Percentiles rank a stretch among this genome's conserved stretches.
These are phyloP conservation scores for Rhizophagus sp. DNA, from an alignment of 192 early-diverging fungal genomes.

Conservation along the genomic window DNA sequence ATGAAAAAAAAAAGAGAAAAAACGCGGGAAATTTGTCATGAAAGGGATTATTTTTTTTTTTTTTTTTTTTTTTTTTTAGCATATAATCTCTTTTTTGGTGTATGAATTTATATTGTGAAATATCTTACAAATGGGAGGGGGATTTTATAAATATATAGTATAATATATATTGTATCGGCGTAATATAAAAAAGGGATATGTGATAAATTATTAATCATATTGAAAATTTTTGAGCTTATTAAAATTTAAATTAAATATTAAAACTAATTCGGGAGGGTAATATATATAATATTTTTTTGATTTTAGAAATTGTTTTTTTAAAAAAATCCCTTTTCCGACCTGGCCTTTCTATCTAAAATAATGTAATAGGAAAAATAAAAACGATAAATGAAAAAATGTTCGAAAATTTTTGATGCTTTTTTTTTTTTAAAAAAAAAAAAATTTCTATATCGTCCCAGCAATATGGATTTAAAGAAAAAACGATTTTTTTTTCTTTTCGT, in stretches of 20 bases:
- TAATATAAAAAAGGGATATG: slow-evolving; percentile 10
- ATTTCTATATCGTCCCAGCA: background rate
- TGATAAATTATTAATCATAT: background rate
- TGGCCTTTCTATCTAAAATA: slow-evolving; percentile 22
- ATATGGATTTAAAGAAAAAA: background rate
- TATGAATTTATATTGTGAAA: background rate
- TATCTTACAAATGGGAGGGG: slow-evolving; percentile 18
- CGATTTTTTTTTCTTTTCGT: background rate
- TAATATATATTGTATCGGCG: background rate
- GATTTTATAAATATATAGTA: background rate
- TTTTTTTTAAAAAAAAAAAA: background rate
- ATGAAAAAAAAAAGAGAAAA: background rate
- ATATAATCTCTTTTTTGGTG: background rate
- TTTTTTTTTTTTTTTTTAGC: background rate
- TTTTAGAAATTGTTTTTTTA: background rate
- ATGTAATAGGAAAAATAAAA: background rate
- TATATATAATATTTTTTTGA: background rate
- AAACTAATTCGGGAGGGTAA: background rate
- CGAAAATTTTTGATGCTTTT: background rate
- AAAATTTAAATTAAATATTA: background rate
- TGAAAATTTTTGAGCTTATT: background rate
- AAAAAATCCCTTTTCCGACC: slow-evolving; percentile 17
- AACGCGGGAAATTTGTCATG: background rate
- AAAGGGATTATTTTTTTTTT: no score
- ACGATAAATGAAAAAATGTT: background rate